phyloP scores from a whole-genome alignment of 305 asterid species.

The Fraxinus paxiana region DNA sequence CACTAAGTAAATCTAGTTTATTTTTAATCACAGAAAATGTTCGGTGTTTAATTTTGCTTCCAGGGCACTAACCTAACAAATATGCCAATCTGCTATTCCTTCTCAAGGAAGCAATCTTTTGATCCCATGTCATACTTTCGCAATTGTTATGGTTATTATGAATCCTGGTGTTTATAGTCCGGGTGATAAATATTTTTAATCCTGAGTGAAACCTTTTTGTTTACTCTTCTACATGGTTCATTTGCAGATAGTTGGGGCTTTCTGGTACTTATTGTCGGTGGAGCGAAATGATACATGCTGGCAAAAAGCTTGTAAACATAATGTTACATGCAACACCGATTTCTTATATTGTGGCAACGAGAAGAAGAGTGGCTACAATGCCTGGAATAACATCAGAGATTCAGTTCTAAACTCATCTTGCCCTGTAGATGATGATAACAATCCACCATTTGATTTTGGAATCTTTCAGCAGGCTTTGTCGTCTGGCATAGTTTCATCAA shows the following conservation, averaged over 20 bases:
- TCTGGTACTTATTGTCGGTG: conserved; percentile 92
- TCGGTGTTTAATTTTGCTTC: neutral
- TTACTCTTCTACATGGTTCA: conserved; percentile 9
- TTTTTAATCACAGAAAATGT: neutral
- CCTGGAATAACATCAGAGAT: conserved; percentile 59
- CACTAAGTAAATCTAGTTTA: neutral
- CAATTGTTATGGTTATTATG: neutral
- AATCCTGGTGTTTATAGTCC: neutral
- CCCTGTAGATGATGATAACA: conserved; percentile 48
- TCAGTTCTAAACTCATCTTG: conserved; percentile 54
- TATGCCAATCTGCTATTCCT: conserved; percentile 7
- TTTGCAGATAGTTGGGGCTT: conserved; percentile 95
- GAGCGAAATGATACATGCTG: conserved; percentile 95
- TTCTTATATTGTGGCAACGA: conserved; percentile 90
- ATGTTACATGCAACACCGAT: conserved; percentile 37
- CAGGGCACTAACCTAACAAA: neutral
- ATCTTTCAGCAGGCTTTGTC: conserved; percentile 83
- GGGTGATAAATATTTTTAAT: conserved; percentile 17
- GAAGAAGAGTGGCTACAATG: conserved; percentile 40
- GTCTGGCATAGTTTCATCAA: conserved; percentile 71
- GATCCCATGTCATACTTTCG: conserved; percentile 3
- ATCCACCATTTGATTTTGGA: conserved; percentile 91
- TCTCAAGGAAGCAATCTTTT: neutral
- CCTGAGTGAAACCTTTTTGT: conserved; percentile 2
- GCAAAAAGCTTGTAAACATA: conserved; percentile 73